phyloP scores from a whole-genome alignment of 148 eudicot species.

The Silene latifolia region DNA sequence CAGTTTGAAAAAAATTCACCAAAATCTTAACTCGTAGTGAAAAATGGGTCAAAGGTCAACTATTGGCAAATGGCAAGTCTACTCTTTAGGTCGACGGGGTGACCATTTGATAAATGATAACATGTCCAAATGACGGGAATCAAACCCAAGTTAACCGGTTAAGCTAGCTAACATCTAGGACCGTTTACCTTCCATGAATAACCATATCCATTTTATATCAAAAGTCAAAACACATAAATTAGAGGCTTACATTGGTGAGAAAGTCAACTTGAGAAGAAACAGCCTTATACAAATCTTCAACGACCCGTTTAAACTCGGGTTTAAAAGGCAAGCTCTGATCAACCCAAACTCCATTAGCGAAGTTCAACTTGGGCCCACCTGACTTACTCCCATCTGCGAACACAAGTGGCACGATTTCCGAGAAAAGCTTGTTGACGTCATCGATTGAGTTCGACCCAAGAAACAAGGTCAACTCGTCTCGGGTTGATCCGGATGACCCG shows the following conservation, averaged over 20 bases:
- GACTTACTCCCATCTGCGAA: constrained; percentile 48
- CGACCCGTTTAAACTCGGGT: constrained; percentile 47
- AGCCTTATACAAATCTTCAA: constrained; percentile 52
- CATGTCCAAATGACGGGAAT: too few species aligned
- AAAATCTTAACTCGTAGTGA: too few species aligned
- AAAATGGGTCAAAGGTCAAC: too few species aligned
- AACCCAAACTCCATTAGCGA: constrained; percentile 76
- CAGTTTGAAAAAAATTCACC: too few species aligned
- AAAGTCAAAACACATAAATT: neutral
- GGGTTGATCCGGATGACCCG: constrained; percentile 69
- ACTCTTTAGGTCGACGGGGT: too few species aligned
- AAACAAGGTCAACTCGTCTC: constrained; percentile 41
- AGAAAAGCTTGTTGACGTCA: constrained; percentile 54
- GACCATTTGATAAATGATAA: too few species aligned
- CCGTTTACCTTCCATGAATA: too few species aligned
- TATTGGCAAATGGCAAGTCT: too few species aligned
- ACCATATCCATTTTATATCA: too few species aligned
- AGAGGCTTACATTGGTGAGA: constrained; percentile 46
- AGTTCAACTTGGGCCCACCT: constrained; percentile 64
- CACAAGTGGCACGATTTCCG: constrained; percentile 51
- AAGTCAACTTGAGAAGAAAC: too few species aligned
- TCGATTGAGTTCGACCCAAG: constrained; percentile 6
- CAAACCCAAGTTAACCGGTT: too few species aligned
- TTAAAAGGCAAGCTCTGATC: constrained; percentile 48
- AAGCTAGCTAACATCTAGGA: too few species aligned